These are phyloP conservation scores for Umbilicus rupestris DNA, from an alignment of 164 flowering plant genomes.

Conservation along the genomic window DNA sequence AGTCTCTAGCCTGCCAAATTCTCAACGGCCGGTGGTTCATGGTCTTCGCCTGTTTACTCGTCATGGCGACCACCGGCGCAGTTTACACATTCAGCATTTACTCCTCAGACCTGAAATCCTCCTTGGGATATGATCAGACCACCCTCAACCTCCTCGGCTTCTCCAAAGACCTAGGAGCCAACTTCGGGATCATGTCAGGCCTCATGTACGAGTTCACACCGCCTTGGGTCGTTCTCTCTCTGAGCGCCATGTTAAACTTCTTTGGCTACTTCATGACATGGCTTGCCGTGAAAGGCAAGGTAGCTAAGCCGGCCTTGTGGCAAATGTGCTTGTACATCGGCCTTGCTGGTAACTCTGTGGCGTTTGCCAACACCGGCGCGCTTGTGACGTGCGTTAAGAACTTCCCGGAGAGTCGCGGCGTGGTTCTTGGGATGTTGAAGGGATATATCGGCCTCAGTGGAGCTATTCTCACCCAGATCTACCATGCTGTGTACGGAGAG, in stretches of 20 bases:
- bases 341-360: slow-evolving; percentile 37
- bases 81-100: slow-evolving; percentile 33
- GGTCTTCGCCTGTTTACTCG: slow-evolving; percentile 29
- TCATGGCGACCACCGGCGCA: slow-evolving; percentile 34
- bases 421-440: slow-evolving; percentile 36
- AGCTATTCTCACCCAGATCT: slow-evolving; percentile 39
- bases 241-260: slow-evolving; percentile 32
- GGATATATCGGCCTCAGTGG: slow-evolving; percentile 45
- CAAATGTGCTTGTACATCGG: slow-evolving; percentile 41
- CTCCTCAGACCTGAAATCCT: slow-evolving; percentile 23
- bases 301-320: slow-evolving; percentile 27
- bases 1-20: slow-evolving; percentile 17
- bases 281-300: slow-evolving; percentile 29
- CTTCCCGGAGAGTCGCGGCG: slow-evolving; percentile 42
- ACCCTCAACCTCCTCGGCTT: slow-evolving; percentile 31
- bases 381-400: slow-evolving; percentile 42
- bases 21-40: slow-evolving; percentile 34
- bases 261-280: slow-evolving; percentile 43
- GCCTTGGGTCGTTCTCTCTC: slow-evolving; percentile 32
- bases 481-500: slow-evolving; percentile 22
- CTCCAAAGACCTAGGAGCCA: slow-evolving; percentile 38
- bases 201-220: slow-evolving; percentile 41
- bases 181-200: slow-evolving; percentile 31
- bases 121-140: slow-evolving; percentile 29
- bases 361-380: slow-evolving; percentile 37